Evolutionary conservation across 768 basidiomycete species (phyloP).

Genomic region (Mycena maculata): DNA sequence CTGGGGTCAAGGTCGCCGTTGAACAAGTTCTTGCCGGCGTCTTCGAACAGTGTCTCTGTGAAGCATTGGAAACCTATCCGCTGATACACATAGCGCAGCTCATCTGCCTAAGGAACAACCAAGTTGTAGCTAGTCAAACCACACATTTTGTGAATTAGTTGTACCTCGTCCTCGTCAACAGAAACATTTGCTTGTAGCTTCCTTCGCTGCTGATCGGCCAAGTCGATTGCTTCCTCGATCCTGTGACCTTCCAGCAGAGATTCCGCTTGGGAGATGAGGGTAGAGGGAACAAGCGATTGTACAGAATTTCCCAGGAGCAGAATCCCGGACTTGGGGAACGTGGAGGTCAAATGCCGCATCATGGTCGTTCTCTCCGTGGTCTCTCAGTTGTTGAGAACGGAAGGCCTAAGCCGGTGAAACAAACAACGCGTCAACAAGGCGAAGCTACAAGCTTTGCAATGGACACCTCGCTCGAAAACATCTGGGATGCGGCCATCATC

Average conservation of each 20-base stretch:
- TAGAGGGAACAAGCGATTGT: slow-evolving; percentile 75
- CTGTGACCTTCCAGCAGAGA: slow-evolving; percentile 72
- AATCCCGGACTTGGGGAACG: slow-evolving; percentile 75
- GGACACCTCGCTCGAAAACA: slow-evolving; percentile 61
- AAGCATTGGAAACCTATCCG: slow-evolving; percentile 85
- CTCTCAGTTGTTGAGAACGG: too few relatives aligned
- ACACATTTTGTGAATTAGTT: slow-evolving; percentile 28
- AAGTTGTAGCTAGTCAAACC: neutral
- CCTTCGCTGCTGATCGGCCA: slow-evolving; percentile 71
- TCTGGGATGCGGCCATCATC: slow-evolving; percentile 68
- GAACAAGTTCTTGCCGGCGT: slow-evolving; percentile 82
- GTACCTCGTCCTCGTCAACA: slow-evolving; percentile 68
- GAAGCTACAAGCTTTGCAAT: slow-evolving; percentile 40
- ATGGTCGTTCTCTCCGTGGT: neutral
- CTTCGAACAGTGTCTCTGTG: slow-evolving; percentile 83
- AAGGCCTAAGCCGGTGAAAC: neutral
- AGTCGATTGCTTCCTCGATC: slow-evolving; percentile 70
- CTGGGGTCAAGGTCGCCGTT: slow-evolving; percentile 88
- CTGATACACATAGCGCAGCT: slow-evolving; percentile 83
- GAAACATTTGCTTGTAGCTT: slow-evolving; percentile 64
- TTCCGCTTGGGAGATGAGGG: slow-evolving; percentile 79
- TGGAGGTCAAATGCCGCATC: slow-evolving; percentile 39
- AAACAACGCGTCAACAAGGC: slow-evolving; percentile 26
- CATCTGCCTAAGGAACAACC: slow-evolving; percentile 61
- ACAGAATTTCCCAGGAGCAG: slow-evolving; percentile 75